phyloP scores from a whole-genome alignment of 352 stramenopile species.

The Phytophthora litchii region DNA sequence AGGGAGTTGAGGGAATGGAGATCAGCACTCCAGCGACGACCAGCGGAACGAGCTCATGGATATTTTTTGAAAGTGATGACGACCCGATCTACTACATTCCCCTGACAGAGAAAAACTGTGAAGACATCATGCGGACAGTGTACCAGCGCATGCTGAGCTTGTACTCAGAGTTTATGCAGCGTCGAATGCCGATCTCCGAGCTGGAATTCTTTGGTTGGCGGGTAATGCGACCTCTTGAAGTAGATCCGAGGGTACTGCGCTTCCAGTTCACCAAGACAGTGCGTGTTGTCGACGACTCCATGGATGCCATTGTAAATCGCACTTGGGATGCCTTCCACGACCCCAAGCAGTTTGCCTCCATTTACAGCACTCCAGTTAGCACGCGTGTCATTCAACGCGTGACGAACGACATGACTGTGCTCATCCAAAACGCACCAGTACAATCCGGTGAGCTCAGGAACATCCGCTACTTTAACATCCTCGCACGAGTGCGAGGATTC shows the following conservation, averaged over 20 bases:
- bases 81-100: constrained; percentile 48
- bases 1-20: constrained; percentile 5
- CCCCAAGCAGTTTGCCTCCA: constrained; percentile 42
- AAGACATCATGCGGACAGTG: constrained; percentile 34
- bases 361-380: constrained; percentile 47
- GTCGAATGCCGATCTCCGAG: constrained; percentile 34
- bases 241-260: constrained; percentile 35
- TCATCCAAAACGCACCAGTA: constrained; percentile 48
- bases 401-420: constrained; percentile 41
- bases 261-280: constrained; percentile 57
- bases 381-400: constrained; percentile 48
- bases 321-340: constrained; percentile 49
- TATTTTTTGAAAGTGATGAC: constrained; percentile 44
- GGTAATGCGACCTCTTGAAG: constrained; percentile 34
- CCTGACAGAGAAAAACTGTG: constrained; percentile 32
- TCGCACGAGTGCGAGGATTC: constrained; percentile 37
- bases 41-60: constrained; percentile 29
- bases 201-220: constrained; percentile 46
- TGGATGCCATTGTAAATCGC: constrained; percentile 49
- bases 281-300: constrained; percentile 37
- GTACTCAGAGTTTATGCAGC: constrained; percentile 40
- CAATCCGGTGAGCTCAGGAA: constrained; percentile 26
- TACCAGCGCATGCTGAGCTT: constrained; percentile 43
- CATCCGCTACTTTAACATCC: constrained; percentile 54
- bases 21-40: not conserved